Evolutionary conservation across 2,329 filamentous ascomycete species (phyloP).

Genomic region (Colletotrichum coccodes): DNA sequence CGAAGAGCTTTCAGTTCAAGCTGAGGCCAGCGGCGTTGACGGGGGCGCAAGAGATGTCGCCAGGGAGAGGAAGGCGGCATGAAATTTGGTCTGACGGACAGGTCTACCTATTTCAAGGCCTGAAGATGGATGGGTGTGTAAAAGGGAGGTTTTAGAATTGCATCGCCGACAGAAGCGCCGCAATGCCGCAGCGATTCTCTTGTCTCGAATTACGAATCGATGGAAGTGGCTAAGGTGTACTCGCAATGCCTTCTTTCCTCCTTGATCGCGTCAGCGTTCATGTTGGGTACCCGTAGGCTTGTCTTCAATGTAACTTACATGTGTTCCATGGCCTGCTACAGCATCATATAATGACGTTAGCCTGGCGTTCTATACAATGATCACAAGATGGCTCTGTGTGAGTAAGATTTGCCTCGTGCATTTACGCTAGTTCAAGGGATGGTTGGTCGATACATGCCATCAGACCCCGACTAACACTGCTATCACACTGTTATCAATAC

Average conservation of each 20-base stretch:
- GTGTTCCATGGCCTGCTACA: too few species aligned
- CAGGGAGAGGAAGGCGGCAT: slow-evolving; percentile 55
- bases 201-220: background rate
- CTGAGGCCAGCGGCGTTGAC: slow-evolving; percentile 54
- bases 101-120: background rate
- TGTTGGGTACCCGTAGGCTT: background rate
- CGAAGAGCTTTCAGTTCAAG: slow-evolving; percentile 51
- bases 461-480: background rate
- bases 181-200: background rate
- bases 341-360: too few species aligned
- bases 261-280: background rate
- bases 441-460: background rate
- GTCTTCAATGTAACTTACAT: background rate
- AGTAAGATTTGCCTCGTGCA: background rate
- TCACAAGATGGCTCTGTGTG: background rate
- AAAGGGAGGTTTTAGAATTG: too few species aligned
- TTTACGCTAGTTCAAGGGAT: background rate
- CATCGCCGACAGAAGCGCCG: too few species aligned
- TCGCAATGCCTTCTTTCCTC: background rate
- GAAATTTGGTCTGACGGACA: slow-evolving; percentile 17
- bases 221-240: background rate
- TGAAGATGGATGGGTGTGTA: background rate
- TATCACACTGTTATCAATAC: slow-evolving; percentile 23
- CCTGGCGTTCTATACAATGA: background rate
- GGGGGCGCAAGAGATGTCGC: slow-evolving; percentile 55